These are phyloP conservation scores for Apiospora sp. DNA, from an alignment of 2,329 filamentous ascomycete genomes.

Conservation along the genomic window DNA sequence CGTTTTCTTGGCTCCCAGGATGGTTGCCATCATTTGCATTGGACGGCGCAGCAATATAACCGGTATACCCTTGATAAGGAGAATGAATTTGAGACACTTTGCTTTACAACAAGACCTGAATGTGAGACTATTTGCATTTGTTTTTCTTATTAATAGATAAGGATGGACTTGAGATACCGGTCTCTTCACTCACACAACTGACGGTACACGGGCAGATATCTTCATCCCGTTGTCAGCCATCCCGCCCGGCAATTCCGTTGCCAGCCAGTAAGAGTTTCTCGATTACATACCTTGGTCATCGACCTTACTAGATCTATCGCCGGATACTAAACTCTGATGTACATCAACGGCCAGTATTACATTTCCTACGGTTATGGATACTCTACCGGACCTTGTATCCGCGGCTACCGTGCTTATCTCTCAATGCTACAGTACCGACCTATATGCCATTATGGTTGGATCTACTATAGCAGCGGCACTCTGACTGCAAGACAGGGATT, in stretches of 20 bases:
- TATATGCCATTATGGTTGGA: slow-evolving; percentile 3
- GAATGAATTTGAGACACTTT: slow-evolving; percentile 6
- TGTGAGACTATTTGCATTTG: background rate
- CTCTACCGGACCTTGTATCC: background rate
- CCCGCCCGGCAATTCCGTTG: background rate
- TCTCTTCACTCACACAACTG: background rate
- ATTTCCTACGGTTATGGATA: background rate
- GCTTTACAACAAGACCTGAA: background rate
- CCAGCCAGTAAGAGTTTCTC: background rate
- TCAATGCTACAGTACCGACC: background rate
- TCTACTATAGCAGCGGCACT: background rate
- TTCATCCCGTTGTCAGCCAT: background rate
- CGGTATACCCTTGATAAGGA: slow-evolving; percentile 16
- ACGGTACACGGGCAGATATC: background rate
- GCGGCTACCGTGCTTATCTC: slow-evolving; percentile 11
- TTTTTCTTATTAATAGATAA: background rate
- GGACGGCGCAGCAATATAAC: slow-evolving; percentile 14
- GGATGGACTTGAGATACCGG: background rate
- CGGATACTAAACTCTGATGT: background rate
- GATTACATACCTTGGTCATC: background rate
- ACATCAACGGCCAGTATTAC: background rate
- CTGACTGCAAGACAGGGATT: background rate
- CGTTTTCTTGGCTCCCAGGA: slow-evolving; percentile 11
- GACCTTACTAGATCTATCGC: background rate
- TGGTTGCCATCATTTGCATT: background rate